Percentiles rank a stretch among this genome's conserved stretches.
Evolutionary conservation across 2,329 filamentous ascomycete species (phyloP).

Genomic region (Trichoderma atroviride): DNA sequence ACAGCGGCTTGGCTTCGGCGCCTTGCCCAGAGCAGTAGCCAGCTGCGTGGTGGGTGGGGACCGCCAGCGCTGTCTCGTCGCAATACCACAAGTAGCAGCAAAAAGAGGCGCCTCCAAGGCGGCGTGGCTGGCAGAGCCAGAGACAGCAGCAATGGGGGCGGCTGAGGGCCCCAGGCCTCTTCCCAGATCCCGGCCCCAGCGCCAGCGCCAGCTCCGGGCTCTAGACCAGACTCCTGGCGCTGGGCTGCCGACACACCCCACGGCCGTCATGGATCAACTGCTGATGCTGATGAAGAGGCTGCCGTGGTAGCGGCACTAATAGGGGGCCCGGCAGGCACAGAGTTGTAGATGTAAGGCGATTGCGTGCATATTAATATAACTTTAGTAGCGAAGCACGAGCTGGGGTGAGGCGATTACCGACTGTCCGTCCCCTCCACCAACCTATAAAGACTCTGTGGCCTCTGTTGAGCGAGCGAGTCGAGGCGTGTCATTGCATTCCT

Average conservation of each 20-base stretch:
- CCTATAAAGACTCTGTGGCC: neutral
- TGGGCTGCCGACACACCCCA: conserved; percentile 9
- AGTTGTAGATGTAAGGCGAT: neutral
- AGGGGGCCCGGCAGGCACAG: neutral
- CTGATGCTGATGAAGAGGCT: neutral
- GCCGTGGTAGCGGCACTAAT: neutral
- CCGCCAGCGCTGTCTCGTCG: neutral
- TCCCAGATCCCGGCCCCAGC: conserved; percentile 13
- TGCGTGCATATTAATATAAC: conserved; percentile 8
- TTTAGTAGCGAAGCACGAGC: neutral
- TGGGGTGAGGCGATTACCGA: neutral
- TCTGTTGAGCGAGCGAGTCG: neutral
- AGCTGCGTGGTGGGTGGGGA: conserved; percentile 27
- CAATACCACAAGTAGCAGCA: neutral
- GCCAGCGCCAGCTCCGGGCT: neutral
- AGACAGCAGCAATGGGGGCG: neutral
- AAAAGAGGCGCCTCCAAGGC: conserved; percentile 17
- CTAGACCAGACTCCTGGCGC: neutral
- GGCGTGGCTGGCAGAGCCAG: conserved; percentile 9
- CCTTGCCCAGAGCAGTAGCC: conserved; percentile 27
- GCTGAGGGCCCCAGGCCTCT: neutral
- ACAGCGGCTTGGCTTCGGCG: conserved; percentile 7
- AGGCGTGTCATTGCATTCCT: neutral
- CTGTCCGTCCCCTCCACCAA: neutral
- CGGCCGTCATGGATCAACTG: neutral